These are phyloP conservation scores for Xylaria telfairii DNA, from an alignment of 495 filamentous ascomycete species.

Conservation along the genomic window DNA sequence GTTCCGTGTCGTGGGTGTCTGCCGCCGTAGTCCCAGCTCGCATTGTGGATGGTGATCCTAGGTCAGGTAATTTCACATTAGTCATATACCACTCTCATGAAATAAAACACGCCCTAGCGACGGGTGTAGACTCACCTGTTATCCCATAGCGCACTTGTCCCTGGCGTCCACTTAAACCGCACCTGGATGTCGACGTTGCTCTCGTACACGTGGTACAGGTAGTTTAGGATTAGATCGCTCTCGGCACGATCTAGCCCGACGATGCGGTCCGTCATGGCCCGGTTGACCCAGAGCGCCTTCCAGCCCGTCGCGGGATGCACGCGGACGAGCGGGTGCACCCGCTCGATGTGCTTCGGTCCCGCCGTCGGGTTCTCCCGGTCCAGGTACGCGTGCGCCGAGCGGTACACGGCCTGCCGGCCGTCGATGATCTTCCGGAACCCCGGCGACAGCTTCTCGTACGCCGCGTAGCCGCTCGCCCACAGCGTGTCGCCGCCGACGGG, in stretches of 20 bases:
- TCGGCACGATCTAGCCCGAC: conserved; percentile 69
- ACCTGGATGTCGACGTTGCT: conserved; percentile 71
- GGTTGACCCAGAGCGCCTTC: conserved; percentile 75
- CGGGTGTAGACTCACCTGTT: conserved; percentile 57
- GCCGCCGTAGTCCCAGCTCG: conserved; percentile 71
- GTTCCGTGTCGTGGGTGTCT: conserved; percentile 65
- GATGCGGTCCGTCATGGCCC: conserved; percentile 67
- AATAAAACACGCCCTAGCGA: neutral
- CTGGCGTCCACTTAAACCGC: conserved; percentile 68
- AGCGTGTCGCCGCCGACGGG: conserved; percentile 72
- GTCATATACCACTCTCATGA: conserved; percentile 7
- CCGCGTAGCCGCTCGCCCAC: conserved; percentile 72
- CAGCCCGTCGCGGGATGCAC: conserved; percentile 75
- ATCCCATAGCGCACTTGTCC: conserved; percentile 69
- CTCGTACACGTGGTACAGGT: conserved; percentile 70
- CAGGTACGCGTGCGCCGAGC: conserved; percentile 70
- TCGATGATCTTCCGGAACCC: conserved; percentile 74
- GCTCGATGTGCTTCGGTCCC: conserved; percentile 68
- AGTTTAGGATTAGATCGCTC: conserved; percentile 70
- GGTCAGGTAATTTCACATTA: neutral
- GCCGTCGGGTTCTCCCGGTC: conserved; percentile 65
- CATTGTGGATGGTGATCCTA: conserved; percentile 72
- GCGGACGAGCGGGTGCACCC: conserved; percentile 70
- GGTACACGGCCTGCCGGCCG: conserved; percentile 69
- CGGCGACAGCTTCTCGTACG: conserved; percentile 75